Evolutionary conservation across 805 yeast species (phyloP), one percentile per base, ranked within the genome.

Genomic region (Clavispora vitiphila): DNA sequence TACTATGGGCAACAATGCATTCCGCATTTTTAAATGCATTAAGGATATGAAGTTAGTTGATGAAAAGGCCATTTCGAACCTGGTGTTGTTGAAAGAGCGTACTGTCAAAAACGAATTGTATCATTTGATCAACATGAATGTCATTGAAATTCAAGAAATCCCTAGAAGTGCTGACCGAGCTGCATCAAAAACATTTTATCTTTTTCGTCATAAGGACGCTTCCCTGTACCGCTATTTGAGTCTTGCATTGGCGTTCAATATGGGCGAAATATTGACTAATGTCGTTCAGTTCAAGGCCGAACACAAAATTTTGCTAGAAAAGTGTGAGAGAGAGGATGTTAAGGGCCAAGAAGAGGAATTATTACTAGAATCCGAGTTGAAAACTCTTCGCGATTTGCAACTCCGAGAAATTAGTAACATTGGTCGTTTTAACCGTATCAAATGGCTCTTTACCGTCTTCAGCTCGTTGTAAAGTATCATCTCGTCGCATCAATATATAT

Each of bases 141-240:
- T 86, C 15, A 67, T 90, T 15, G 96, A 91, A 57, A 74, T 90
- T 27, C 98, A 91, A 63, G 99, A 93, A 65, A 84, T 93, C 22
- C 97, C 98, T 10, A 78, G 91, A 54, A 83, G 96, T 8, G 82
- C 80, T 19, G 98, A 93, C 60, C 75, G 98, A 51, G 90, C 95
- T 2, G 96, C 97, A 0, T 80, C 86, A 31, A 80, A 96, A 51
- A 83, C 97, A 1, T 83, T 86, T 22, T 93, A 79, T 58, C 72
- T 90, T 25, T 93, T 88, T 72, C 76, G 88, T 55, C 83, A 80
- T 51, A 80, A 78, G 43, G 65, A 64, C 31, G 44, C 44, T 4
- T 53, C 60, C 15, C 60, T 72, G 8, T 61, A 62, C 40, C 56
- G 57, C 10, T 58, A 63, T 43, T 49, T 77, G 32, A 53, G 57